Evolutionary conservation across 352 stramenopile species (phyloP), one percentile per base, ranked within the genome.

Genomic region (Pythium coloratum): DNA sequence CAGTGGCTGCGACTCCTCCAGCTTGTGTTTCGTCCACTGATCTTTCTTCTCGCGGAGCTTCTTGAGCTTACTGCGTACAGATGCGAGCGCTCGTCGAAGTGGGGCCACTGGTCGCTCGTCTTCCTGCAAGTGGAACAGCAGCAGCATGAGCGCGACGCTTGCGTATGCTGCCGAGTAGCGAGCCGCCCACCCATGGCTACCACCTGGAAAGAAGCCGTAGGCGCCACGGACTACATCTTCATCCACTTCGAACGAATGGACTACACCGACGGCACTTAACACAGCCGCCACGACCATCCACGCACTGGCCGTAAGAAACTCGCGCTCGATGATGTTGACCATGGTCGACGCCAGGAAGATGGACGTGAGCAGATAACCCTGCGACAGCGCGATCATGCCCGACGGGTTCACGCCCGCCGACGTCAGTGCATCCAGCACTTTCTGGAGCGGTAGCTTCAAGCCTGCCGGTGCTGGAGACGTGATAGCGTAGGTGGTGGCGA

Each of bases 251-350:
- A 78, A 84, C 18, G 76, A 77, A 64, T 84, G 76, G 30, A 84
- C 73, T 33, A 70, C 64, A 28, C 76, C 76, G 6, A 76, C 57
- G 2, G 54, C 66, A 26, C 74, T 80, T 0, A 84, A 59, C 6
- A 69, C 30, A 3, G 71, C 55, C 4, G 71, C 72, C 1, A 81
- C 38, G 9, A 51, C 55, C 73, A 81, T 82, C 76, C 76, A 84
- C 10, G 55, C 59, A 49, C 67, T 73, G 1, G 76, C 76, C 12
- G 64, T 59, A 32, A 76, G 57, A 47, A 84, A 84, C 54, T 81
- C 69, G 42, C 76, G 76, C 53, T 84, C 76, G 49, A 84, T 76
- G 38, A 84, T 81, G 64, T 80, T 74, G 30, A 81, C 73, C 65
- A 84, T 80, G 50, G 64, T 77, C 16, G 73, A 80, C n/a, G 76